A percentile compares a stretch with the other conserved stretches of the same genome.
These are phyloP conservation scores for Prunella vulgaris DNA, from an alignment of 257 asterid species.

Conservation along the genomic window DNA sequence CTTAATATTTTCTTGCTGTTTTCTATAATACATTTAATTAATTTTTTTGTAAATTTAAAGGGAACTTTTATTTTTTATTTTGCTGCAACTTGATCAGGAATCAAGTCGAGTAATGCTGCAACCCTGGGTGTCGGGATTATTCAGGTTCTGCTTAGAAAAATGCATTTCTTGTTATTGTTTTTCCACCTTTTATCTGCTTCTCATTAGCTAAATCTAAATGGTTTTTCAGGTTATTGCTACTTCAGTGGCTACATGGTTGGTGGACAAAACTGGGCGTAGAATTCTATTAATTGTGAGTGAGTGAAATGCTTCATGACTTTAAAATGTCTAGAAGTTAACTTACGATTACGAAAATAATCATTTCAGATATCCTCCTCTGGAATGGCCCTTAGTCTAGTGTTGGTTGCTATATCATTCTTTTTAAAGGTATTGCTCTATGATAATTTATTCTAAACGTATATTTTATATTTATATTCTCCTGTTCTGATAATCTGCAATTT, in stretches of 20 bases:
- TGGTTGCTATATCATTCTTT: constrained; percentile 77
- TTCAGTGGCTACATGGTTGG: constrained; percentile 84
- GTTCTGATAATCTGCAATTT: constrained; percentile 12
- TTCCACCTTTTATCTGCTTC: constrained; percentile 1
- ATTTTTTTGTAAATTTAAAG: constrained; percentile 1
- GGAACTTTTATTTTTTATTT: constrained; percentile 12
- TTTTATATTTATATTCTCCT: neutral
- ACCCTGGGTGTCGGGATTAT: constrained; percentile 77
- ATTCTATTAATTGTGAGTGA: constrained; percentile 73
- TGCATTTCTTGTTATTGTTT: constrained; percentile 7
- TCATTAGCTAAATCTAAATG: constrained; percentile 2
- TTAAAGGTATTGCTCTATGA: constrained; percentile 49
- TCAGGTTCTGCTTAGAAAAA: constrained; percentile 53
- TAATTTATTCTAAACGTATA: neutral
- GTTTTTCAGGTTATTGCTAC: constrained; percentile 83
- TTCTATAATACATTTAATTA: neutral
- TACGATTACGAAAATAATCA: constrained; percentile 2
- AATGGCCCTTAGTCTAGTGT: constrained; percentile 76
- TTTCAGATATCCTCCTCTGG: constrained; percentile 83
- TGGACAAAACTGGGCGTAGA: constrained; percentile 95
- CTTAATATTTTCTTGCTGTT: neutral
- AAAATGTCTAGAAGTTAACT: constrained; percentile 13
- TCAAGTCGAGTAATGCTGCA: constrained; percentile 73
- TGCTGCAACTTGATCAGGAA: constrained; percentile 46
- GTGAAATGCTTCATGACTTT: neutral